Base-by-base conservation (phyloP, 2,329 filamentous ascomycete species). In the Epichloe sp. region DNA sequence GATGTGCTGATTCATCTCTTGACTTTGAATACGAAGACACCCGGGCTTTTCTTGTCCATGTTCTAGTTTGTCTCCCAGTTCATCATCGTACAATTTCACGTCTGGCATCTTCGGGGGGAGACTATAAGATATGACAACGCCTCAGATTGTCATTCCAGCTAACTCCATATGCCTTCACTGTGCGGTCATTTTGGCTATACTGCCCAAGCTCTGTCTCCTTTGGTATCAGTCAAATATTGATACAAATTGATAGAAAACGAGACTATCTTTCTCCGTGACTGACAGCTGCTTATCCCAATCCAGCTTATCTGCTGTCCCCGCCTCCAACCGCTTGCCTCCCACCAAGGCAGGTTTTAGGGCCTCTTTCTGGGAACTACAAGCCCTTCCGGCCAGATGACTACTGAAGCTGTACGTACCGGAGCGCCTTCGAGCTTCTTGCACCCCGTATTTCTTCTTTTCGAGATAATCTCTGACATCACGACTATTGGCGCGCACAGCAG, bases 401-500 rank as follows among this genome's bases (percentile, higher is more conserved):
- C 56, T 52, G 54, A 58, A 45, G 54, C 53, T 50, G 54, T 56
- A 56, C 57, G 58, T 60, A 23, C 26, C 23, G 41, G 35, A 19
- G 36, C 5, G 14, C 19, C 21, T 14, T 21, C 14, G 23, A 47
- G 7, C 7, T 35, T 7, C 44, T 8, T n/a, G 17, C 45, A 23
- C 10, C 14, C 12, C 11, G 19, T 38, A 23, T 14, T 4, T 37
- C 7, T 37, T 26, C 6, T 17, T n/a, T n/a, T 42, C 43, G 19
- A 41, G 12, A 41, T 15, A 15, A 15, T 26, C 10, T 26, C 45
- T 51, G 46, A 38, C 26, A 3, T 11, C 6, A 6, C 23, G 42
- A 41, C 47, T 23, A 8, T 40, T 48, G 37, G 36, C 37, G 31
- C 51, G 37, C 19, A 50, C 56, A 68, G 66, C 65, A 68, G 56